These are phyloP conservation scores for Porphyrellus cyaneotinctus DNA, from an alignment of 768 basidiomycete species.

Conservation along the genomic window DNA sequence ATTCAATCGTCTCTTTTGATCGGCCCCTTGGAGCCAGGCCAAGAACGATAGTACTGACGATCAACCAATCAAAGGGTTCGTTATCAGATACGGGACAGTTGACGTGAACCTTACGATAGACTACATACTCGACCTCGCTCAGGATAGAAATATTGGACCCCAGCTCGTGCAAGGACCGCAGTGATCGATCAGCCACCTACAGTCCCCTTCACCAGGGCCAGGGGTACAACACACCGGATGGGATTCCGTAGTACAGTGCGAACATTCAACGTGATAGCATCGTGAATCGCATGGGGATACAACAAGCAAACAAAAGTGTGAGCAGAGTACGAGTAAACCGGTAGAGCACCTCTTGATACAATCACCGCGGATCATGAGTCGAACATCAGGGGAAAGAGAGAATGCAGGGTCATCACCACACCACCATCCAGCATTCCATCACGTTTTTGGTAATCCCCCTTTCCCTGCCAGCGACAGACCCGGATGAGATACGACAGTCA, in stretches of 20 bases:
- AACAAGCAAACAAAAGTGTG: not conserved
- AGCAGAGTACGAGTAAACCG: conserved; percentile 11
- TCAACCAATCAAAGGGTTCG: too few species aligned
- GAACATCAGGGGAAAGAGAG: conserved; percentile 6
- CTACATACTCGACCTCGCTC: too few species aligned
- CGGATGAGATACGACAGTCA: conserved; percentile 18
- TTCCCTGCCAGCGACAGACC: conserved; percentile 15
- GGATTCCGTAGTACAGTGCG: conserved; percentile 10
- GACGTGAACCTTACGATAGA: too few species aligned
- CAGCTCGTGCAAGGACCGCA: not conserved
- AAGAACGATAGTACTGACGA: too few species aligned
- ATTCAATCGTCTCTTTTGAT: too few species aligned
- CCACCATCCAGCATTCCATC: conserved; percentile 12
- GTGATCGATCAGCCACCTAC: conserved; percentile 3
- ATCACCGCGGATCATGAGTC: conserved; percentile 16
- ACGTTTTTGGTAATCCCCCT: conserved; percentile 12
- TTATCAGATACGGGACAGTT: too few species aligned
- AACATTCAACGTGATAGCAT: conserved; percentile 11
- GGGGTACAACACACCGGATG: not conserved
- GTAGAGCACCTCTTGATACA: conserved; percentile 19
- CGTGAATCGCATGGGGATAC: conserved; percentile 6
- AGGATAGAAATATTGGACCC: too few species aligned
- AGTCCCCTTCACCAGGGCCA: conserved; percentile 5
- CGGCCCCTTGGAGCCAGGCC: too few species aligned
- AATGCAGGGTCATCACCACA: conserved; percentile 10